Conservation (phyloP, 352 stramenopile genomes). For the Phytophthora citrophthora region DNA sequence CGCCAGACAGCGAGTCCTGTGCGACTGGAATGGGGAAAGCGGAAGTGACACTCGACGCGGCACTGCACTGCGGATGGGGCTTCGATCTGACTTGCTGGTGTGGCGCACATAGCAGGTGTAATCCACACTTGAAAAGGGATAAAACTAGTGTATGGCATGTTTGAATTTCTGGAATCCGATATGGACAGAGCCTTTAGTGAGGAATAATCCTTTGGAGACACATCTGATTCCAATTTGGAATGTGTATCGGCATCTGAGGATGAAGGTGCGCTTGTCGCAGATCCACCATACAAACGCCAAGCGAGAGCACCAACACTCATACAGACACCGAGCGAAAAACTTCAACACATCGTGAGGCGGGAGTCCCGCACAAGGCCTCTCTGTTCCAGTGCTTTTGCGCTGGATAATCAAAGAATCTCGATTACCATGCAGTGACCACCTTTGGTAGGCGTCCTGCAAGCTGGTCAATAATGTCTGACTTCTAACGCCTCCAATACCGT, state of each 20-base stretch:
- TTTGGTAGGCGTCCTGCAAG: neutral
- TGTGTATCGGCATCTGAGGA: neutral
- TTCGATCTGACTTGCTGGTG: slow-evolving; percentile 13
- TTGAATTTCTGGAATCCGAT: neutral
- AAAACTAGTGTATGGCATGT: neutral
- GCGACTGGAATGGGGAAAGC: slow-evolving; percentile 4
- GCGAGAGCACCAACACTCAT: slow-evolving; percentile 2
- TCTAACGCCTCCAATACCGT: too few relatives aligned
- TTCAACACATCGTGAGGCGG: slow-evolving; percentile 19
- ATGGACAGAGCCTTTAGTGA: too few relatives aligned
- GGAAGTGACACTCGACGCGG: slow-evolving; percentile 15
- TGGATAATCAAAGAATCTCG: neutral
- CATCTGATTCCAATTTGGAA: neutral
- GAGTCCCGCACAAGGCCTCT: neutral
- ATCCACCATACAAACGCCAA: slow-evolving; percentile 8
- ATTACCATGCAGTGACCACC: neutral
- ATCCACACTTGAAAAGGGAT: neutral
- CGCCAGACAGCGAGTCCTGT: slow-evolving; percentile 1
- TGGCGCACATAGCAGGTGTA: slow-evolving; percentile 1
- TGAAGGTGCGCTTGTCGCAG: slow-evolving; percentile 4
- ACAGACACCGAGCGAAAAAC: slow-evolving; percentile 1
- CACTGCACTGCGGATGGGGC: slow-evolving; percentile 4
- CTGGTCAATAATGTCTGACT: neutral
- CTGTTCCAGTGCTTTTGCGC: neutral
- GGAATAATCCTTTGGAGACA: neutral